Base-by-base conservation (phyloP, 257 asterid species). In the Sherardia arvensis region DNA sequence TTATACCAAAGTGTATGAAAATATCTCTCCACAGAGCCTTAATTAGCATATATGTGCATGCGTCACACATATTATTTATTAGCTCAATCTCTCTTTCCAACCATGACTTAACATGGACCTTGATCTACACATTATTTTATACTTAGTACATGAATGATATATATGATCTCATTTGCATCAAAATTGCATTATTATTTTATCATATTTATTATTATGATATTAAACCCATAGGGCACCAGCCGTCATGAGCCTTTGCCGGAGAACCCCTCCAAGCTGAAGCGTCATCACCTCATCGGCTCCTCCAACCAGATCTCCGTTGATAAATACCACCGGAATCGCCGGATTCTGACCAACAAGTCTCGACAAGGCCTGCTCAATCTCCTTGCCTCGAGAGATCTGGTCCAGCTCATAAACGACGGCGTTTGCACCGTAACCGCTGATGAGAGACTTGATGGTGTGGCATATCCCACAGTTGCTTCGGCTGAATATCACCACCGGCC, bases 181-280 rank as follows among this genome's bases (percentile, higher is more conserved):
- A 54, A 62, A 54, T 18, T 69, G 73, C 73, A 69, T 69, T 69
- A 69, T 69, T 69, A 15, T 7, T 47, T 10, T 47, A 20, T 47
- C 7, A 21, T 9, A 51, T 51, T 21, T 10, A 22, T 53, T 1
- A 6, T 18, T 53, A 6, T 6, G 20, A 0, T 2, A 33, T 29
- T 36, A 90, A 66, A 90, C 76, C 95, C 95, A 90, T 12, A 87
- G 32, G 4, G 94, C 97, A 7, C 97, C 95, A 1, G 97, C 97
- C 30, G 76, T 70, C 59, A 77, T 70, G 51, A 90, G 94, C 97
- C 80, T 81, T 55, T 87, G 90, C 75, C 64, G 77, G 34, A 90
- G 68, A 58, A 87, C 55, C 25, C 95, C 69, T 17, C 79, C 62
- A 65, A 90, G 95, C 36, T 90, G 97, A 74, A 84, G 95, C 48